Evolutionary conservation across 2,329 filamentous ascomycete genomes (phyloP).

Genomic region (Trichoderma polysporum): DNA sequence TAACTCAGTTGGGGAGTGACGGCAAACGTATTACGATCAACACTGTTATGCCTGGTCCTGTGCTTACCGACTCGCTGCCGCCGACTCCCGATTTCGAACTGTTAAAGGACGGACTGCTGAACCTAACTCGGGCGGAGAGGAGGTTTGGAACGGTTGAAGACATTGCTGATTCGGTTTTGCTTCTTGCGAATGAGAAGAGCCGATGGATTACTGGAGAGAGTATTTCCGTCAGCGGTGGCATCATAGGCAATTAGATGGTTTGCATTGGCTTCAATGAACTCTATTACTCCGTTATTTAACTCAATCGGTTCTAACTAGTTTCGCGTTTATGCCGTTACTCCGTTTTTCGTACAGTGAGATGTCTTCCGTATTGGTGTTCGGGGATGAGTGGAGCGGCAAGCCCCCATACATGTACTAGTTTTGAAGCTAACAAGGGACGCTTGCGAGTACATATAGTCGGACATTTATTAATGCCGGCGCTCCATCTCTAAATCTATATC

Average conservation of each 20-base stretch:
- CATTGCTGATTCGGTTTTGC: slow-evolving; percentile 31
- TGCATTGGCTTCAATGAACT: not conserved
- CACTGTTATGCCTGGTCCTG: slow-evolving; percentile 39
- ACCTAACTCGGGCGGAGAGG: slow-evolving; percentile 33
- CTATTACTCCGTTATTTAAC: not conserved
- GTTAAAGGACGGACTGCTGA: slow-evolving; percentile 24
- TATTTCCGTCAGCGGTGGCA: slow-evolving; percentile 26
- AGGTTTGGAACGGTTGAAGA: slow-evolving; percentile 36
- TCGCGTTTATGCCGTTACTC: not conserved
- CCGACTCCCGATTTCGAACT: slow-evolving; percentile 9
- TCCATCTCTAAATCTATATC: not conserved
- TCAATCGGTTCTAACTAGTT: not conserved
- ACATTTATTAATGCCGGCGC: not conserved
- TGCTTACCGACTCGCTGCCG: slow-evolving; percentile 33
- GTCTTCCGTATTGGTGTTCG: not conserved
- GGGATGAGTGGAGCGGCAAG: not conserved
- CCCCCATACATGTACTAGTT: not conserved
- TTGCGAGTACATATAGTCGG: not conserved
- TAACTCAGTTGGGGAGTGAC: slow-evolving; percentile 16
- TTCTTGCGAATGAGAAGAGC: slow-evolving; percentile 25
- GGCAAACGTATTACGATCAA: slow-evolving; percentile 36
- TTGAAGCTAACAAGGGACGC: not conserved
- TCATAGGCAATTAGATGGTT: slow-evolving; percentile 6
- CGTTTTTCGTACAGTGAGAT: not conserved
- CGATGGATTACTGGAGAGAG: slow-evolving; percentile 26